These are phyloP conservation scores for Nevesoporus exiguus DNA, from an alignment of 768 basidiomycete genomes.

Conservation along the genomic window DNA sequence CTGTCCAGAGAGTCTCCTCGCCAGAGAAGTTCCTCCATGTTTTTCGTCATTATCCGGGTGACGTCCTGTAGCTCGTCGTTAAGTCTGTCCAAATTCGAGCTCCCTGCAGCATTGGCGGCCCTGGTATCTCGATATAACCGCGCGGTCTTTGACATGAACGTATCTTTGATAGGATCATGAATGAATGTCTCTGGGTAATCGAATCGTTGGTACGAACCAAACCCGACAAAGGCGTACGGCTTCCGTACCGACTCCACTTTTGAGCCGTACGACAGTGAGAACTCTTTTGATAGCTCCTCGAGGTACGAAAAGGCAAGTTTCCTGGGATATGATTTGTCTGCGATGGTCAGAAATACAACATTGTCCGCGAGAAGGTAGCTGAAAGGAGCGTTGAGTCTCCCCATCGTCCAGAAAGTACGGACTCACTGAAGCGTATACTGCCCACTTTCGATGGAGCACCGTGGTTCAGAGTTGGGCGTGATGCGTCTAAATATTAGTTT, in stretches of 20 bases:
- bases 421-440: conserved; percentile 92
- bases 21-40: conserved; percentile 99
- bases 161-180: conserved; percentile 54
- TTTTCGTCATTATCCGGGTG: conserved; percentile 99
- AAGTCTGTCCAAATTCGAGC: conserved; percentile 74
- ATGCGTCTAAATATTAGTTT: conserved; percentile 96
- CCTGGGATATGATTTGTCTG: conserved; percentile 95
- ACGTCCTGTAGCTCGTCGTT: conserved; percentile 98
- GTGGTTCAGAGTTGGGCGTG: conserved; percentile 89
- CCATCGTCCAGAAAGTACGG: not conserved
- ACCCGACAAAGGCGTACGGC: conserved; percentile 99
- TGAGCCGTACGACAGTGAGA: conserved; percentile 85
- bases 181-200: not conserved
- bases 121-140: conserved; percentile 93
- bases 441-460: conserved; percentile 95
- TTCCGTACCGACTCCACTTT: conserved; percentile 91
- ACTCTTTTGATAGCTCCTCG: conserved; percentile 96
- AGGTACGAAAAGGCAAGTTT: conserved; percentile 98
- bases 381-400: conserved; percentile 9
- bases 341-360: conserved; percentile 92
- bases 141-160: conserved; percentile 98
- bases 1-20: conserved; percentile 95
- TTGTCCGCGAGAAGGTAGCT: conserved; percentile 95
- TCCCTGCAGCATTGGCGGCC: conserved; percentile 65
- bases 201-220: conserved; percentile 59